Evolutionary conservation across 495 filamentous ascomycete species (phyloP).

Genomic region (Lasiosphaeria miniovina): DNA sequence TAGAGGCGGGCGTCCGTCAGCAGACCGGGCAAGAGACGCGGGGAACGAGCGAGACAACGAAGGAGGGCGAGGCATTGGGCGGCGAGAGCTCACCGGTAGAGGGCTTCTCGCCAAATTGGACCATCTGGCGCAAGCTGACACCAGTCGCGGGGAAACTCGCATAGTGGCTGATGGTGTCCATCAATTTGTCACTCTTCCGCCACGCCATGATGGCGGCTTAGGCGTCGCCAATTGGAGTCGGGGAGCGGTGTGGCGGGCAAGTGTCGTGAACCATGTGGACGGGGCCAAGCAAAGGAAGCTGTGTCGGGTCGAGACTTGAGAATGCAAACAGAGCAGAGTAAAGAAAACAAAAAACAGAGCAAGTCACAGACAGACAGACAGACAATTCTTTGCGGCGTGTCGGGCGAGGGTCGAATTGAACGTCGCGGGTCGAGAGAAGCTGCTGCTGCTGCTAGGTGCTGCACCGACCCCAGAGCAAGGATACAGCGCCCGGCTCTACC

Average conservation of each 20-base stretch:
- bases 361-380: background rate
- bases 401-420: background rate
- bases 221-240: conserved; percentile 31
- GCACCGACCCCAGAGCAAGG: background rate
- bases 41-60: conserved; percentile 19
- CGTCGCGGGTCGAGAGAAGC: no score
- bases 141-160: conserved; percentile 95
- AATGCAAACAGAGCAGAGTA: background rate
- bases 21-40: conserved; percentile 2
- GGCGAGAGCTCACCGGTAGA: conserved; percentile 64
- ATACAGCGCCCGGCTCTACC: background rate
- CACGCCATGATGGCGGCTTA: conserved; percentile 65
- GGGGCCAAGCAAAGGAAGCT: background rate
- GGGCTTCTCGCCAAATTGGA: conserved; percentile 92
- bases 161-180: conserved; percentile 99
- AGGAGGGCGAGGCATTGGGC: conserved; percentile 10
- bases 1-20: conserved; percentile 27
- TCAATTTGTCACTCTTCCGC: conserved; percentile 84
- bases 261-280: conserved; percentile 25
- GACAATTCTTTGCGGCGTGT: background rate
- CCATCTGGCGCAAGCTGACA: conserved; percentile 96
- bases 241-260: conserved; percentile 28
- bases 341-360: background rate
- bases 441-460: no score
- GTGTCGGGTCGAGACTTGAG: background rate